A percentile compares a stretch with the other conserved stretches of the same genome.
phyloP scores from a whole-genome alignment of 2,329 filamentous ascomycete species.

The Sporothrix dimorphospora region DNA sequence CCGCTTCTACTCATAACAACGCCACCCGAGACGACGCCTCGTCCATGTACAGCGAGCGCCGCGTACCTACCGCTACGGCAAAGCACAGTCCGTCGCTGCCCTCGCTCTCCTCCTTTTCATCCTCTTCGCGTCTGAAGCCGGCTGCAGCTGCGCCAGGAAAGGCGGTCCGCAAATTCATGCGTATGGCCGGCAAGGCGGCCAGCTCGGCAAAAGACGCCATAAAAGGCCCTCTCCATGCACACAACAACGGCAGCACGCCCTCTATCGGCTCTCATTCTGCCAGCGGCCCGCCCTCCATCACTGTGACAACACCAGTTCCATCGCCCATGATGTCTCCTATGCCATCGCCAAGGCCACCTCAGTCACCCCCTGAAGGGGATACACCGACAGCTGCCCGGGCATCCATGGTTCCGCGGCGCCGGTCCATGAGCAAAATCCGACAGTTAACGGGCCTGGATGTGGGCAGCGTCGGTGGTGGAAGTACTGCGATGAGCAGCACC shows the following conservation, averaged over 20 bases:
- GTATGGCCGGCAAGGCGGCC: conserved; percentile 26
- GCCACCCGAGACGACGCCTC: conserved; percentile 27
- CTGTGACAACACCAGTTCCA: conserved; percentile 1
- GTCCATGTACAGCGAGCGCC: conserved; percentile 28
- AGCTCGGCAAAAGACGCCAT: conserved; percentile 22
- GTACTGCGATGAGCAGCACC: not conserved
- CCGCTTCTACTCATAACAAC: not conserved
- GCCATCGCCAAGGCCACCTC: not conserved
- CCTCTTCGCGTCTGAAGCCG: conserved; percentile 24
- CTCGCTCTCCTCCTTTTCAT: conserved; percentile 2
- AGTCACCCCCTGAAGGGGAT: not conserved
- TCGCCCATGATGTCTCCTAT: not conserved
- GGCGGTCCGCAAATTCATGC: conserved; percentile 23
- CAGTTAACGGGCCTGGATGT: conserved; percentile 33
- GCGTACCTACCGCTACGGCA: not conserved
- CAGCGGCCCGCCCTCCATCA: not conserved
- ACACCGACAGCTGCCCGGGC: not conserved
- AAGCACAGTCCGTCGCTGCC: not conserved
- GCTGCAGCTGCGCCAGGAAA: conserved; percentile 19
- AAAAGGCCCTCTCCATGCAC: not conserved
- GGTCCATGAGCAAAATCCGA: conserved; percentile 30
- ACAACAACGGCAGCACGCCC: conserved; percentile 11
- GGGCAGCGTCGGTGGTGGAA: not conserved
- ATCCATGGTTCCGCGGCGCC: conserved; percentile 20
- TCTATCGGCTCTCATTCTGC: conserved; percentile 33